These are phyloP conservation scores for Populus ilicifolia DNA, from an alignment of 345 rosid genomes.

Conservation along the genomic window DNA sequence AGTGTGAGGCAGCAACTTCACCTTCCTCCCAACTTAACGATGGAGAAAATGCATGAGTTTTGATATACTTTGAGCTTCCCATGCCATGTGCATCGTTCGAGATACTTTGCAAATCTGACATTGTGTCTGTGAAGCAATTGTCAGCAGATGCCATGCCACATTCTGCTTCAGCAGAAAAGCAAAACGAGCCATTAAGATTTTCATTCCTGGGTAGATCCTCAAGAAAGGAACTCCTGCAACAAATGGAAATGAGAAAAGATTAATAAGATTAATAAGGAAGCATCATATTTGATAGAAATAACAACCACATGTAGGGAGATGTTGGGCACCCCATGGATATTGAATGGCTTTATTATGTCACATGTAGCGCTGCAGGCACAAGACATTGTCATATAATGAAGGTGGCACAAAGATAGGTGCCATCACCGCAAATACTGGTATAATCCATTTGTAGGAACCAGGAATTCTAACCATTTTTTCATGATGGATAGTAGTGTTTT, in stretches of 20 bases:
- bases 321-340: conserved; percentile 29
- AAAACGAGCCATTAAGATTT: conserved; percentile 21
- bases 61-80: conserved; percentile 32
- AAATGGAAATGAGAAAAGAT: conserved; percentile 11
- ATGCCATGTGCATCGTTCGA: conserved; percentile 10
- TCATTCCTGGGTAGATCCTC: conserved; percentile 37
- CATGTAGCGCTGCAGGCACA: neutral
- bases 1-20: conserved; percentile 13
- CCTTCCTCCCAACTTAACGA: conserved; percentile 17
- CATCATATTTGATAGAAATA: neutral
- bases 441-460: conserved; percentile 11
- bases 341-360: conserved; percentile 13
- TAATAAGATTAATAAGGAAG: conserved; percentile 1
- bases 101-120: conserved; percentile 28
- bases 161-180: conserved; percentile 29
- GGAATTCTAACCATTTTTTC: neutral
- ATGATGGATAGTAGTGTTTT: neutral
- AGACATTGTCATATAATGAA: conserved; percentile 1
- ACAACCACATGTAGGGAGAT: neutral
- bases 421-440: conserved; percentile 6
- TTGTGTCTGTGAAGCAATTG: conserved; percentile 14
- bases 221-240: conserved; percentile 46
- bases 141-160: conserved; percentile 14
- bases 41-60: conserved; percentile 32
- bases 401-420: conserved; percentile 10